Evolutionary conservation across 441 rosid species (phyloP).

Genomic region (Bruguiera hainesii): DNA sequence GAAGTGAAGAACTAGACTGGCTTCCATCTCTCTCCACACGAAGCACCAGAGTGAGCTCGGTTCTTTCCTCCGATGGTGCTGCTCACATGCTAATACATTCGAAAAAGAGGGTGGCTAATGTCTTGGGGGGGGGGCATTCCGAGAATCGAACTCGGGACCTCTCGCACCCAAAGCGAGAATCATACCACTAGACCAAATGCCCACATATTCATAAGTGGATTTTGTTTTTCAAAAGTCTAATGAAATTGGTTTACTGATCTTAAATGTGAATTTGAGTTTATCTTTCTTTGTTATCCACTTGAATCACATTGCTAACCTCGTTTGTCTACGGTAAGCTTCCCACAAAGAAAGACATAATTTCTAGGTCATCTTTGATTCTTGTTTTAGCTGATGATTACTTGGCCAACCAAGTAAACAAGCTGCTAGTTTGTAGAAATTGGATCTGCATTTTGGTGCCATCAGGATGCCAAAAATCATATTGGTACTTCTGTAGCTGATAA

Average conservation of each 20-base stretch:
- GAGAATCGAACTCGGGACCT: conserved; percentile 48
- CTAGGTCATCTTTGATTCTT: background rate
- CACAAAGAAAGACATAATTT: background rate
- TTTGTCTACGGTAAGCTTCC: background rate
- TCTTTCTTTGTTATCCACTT: background rate
- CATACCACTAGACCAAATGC: conserved; percentile 70
- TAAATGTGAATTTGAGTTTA: background rate
- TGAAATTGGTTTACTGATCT: too few species aligned
- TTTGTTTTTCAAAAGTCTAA: too few species aligned
- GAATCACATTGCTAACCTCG: background rate
- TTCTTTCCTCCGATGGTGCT: too few species aligned
- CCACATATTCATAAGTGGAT: background rate
- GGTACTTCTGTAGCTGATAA: background rate
- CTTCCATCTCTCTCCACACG: too few species aligned
- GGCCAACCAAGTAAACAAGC: background rate
- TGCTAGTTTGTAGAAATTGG: background rate
- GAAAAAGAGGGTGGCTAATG: too few species aligned
- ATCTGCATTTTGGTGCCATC: background rate
- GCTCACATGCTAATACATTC: too few species aligned
- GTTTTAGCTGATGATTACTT: background rate
- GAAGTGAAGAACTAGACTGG: too few species aligned
- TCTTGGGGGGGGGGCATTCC: conserved; percentile 25
- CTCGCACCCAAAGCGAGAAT: conserved; percentile 66
- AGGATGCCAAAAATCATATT: background rate
- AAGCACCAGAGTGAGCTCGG: too few species aligned